Conservation (phyloP, 768 basidiomycete species). For the Collybiopsis luxurians region DNA sequence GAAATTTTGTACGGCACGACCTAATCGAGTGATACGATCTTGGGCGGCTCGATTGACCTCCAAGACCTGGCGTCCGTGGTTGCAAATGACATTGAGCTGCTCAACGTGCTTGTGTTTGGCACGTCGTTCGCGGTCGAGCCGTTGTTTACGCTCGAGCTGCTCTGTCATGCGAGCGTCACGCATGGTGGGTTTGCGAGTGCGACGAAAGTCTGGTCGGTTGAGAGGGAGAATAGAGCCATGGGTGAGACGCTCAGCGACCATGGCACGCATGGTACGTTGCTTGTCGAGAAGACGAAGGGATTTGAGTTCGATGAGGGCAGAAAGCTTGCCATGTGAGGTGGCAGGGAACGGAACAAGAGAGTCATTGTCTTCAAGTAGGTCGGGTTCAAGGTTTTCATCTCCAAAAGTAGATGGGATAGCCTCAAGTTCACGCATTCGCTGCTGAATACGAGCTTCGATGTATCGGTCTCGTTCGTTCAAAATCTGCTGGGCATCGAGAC, state of each 20-base stretch:
- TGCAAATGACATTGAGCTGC: constrained; percentile 82
- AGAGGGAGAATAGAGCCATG: constrained; percentile 87
- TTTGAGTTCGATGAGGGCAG: constrained; percentile 92
- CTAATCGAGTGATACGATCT: constrained; percentile 68
- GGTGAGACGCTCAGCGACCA: constrained; percentile 82
- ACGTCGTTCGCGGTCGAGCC: constrained; percentile 86
- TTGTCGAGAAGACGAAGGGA: constrained; percentile 85
- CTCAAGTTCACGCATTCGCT: constrained; percentile 87
- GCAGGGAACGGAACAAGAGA: constrained; percentile 27
- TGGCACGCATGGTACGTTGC: constrained; percentile 83
- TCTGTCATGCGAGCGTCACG: constrained; percentile 91
- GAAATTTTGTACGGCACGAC: constrained; percentile 77
- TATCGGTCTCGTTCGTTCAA: constrained; percentile 90
- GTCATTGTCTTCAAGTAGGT: constrained; percentile 29
- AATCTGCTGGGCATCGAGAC: constrained; percentile 89
- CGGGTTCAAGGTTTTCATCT: constrained; percentile 62
- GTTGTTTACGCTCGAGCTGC: constrained; percentile 86
- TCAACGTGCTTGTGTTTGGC: constrained; percentile 97
- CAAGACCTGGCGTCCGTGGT: constrained; percentile 76
- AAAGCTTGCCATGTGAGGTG: constrained; percentile 78
- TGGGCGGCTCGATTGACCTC: constrained; percentile 62
- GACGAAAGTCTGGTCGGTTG: constrained; percentile 89
- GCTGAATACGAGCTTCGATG: constrained; percentile 84
- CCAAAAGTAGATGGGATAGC: constrained; percentile 76
- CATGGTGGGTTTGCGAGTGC: constrained; percentile 79